Evolutionary conservation across 2,329 filamentous ascomycete species (phyloP), one percentile per base, ranked within the genome.

Genomic region (Aureobasidium leucospermi): DNA sequence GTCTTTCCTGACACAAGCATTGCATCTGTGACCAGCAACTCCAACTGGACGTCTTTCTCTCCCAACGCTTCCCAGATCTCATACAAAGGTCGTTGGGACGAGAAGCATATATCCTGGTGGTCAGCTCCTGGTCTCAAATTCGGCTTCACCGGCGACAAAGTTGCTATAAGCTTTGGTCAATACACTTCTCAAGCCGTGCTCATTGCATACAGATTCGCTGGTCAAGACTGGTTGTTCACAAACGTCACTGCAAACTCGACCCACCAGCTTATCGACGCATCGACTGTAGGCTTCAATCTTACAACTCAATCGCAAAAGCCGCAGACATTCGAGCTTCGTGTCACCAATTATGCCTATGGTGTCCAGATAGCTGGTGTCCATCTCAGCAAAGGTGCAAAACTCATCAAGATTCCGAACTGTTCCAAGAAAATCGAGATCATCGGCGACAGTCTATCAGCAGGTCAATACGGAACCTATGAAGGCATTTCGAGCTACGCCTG

Each of bases 1-100:
- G 63, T 72, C 39, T 78, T 74, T 58, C 72, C 72, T 4, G 70
- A 75, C 19, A 76, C 76, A 34, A 62, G 64, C n/a, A 67, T 76
- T 29, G 58, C 62, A 11, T 59, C 65, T 11, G 67, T 74, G 32
- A 42, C 67, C 36, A 69, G 73, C 43, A 65, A 69, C 28, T 69
- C 67, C 4, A 63, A 42, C 36, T 80, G 78, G 73, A 75, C 68
- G 32, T 80, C 74, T 1, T 85, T 82, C 63, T 70, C 73, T 4
- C 75, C 81, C 4, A 74, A 80, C 66, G 76, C 79, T 1, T 68
- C 75, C 1, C 81, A 85, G 65, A 73, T 86, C 9, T 80, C 80
- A 0, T 86, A 85, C 73, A 84, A 85, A 66, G 83, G 83, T 5
- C 74, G 82, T 60, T 86, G 83, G 83, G 82, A 85, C 66, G 81